Evolutionary conservation across 177 flowering plant species (phyloP).

Genomic region (Vitis hybrid): DNA sequence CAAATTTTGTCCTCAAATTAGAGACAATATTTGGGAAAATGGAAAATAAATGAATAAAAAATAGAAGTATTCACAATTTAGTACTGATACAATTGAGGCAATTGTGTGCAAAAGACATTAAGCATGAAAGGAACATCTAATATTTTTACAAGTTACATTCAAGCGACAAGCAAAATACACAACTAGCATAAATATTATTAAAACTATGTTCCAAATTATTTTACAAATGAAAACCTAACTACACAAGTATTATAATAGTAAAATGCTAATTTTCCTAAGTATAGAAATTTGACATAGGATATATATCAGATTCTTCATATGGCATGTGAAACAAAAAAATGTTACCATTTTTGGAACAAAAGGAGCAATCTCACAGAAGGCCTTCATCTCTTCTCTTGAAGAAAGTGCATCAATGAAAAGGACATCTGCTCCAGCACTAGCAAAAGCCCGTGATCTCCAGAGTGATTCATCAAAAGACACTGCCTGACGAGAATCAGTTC

Average conservation of each 20-base stretch:
- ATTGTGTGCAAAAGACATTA: too few relatives aligned
- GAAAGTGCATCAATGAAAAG: slow-evolving; percentile 93
- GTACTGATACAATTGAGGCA: too few relatives aligned
- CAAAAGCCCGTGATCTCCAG: slow-evolving; percentile 80
- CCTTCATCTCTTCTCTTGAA: slow-evolving; percentile 89
- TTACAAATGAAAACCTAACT: not conserved
- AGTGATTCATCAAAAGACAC: slow-evolving; percentile 81
- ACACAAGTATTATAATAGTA: not conserved
- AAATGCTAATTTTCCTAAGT: not conserved
- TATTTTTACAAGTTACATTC: too few relatives aligned
- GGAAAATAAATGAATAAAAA: too few relatives aligned
- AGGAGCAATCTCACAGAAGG: slow-evolving; percentile 72
- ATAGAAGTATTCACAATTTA: too few relatives aligned
- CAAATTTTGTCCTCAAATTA: too few relatives aligned
- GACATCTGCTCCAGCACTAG: slow-evolving; percentile 97
- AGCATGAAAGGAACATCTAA: too few relatives aligned
- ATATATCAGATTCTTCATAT: not conserved
- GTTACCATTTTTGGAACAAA: slow-evolving; percentile 83
- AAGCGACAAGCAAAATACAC: too few relatives aligned
- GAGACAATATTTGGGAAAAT: too few relatives aligned
- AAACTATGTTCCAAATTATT: not conserved
- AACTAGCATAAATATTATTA: not conserved
- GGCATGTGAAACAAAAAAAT: not conserved
- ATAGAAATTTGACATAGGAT: not conserved
- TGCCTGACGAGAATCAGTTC: slow-evolving; percentile 95